These are phyloP conservation scores for Kodamaea hsintzibuensis DNA, from an alignment of 805 yeast species.

Conservation along the genomic window DNA sequence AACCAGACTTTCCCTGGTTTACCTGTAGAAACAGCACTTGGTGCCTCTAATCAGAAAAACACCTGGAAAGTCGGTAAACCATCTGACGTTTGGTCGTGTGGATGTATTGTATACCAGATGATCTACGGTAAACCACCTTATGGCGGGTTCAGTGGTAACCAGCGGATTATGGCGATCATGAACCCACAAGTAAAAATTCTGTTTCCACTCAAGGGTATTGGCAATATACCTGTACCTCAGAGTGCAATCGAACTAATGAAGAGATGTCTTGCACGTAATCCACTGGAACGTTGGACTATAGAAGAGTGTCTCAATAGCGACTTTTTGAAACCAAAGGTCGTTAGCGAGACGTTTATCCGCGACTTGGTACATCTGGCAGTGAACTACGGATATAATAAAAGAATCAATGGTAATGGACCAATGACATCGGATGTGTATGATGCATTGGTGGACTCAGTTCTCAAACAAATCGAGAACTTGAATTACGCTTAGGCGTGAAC, in stretches of 20 bases:
- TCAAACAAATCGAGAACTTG: conserved; percentile 50
- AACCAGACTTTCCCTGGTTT: conserved; percentile 32
- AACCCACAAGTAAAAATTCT: conserved; percentile 73
- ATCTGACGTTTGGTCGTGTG: conserved; percentile 97
- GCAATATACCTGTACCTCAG: conserved; percentile 62
- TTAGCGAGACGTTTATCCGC: conserved; percentile 63
- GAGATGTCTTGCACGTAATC: conserved; percentile 71
- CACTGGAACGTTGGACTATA: conserved; percentile 63
- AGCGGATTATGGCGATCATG: conserved; percentile 80
- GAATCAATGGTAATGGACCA: conserved; percentile 37
- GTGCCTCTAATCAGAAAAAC: conserved; percentile 17
- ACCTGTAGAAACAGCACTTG: conserved; percentile 7
- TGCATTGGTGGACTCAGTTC: conserved; percentile 51
- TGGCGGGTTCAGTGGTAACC: conserved; percentile 73
- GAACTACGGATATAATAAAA: conserved; percentile 56
- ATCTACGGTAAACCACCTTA: conserved; percentile 92
- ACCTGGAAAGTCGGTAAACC: conserved; percentile 88
- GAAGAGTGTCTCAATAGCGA: conserved; percentile 59
- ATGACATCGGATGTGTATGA: conserved; percentile 42
- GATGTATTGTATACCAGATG: conserved; percentile 95
- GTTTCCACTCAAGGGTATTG: conserved; percentile 64
- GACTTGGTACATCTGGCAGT: conserved; percentile 79
- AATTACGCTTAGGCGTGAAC: conserved; percentile 20
- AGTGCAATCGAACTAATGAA: conserved; percentile 71
- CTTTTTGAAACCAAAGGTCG: conserved; percentile 74